Percentiles rank a stretch among this genome's conserved stretches.
These are phyloP conservation scores for Cyberlindnera euphorbiiphila DNA, from an alignment of 805 yeast genomes.

Conservation along the genomic window DNA sequence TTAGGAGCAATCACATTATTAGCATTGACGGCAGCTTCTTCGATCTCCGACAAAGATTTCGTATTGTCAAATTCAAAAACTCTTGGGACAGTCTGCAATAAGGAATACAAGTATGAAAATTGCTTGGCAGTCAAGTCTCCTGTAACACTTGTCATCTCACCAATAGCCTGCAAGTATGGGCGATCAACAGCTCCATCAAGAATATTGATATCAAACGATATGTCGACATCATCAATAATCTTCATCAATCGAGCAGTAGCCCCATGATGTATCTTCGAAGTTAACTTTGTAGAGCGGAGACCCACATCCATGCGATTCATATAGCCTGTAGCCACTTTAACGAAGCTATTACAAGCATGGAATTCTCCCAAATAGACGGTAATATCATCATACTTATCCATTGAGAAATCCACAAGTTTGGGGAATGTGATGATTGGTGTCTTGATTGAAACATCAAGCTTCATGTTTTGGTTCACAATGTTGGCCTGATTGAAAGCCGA, in stretches of 20 bases:
- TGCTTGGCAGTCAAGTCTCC: constrained; percentile 73
- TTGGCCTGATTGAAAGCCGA: constrained; percentile 83
- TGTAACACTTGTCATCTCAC: constrained; percentile 59
- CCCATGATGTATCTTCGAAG: constrained; percentile 54
- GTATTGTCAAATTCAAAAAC: constrained; percentile 47
- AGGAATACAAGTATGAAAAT: constrained; percentile 49
- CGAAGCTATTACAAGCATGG: constrained; percentile 60
- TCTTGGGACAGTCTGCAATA: constrained; percentile 51
- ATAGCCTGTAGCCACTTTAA: constrained; percentile 27
- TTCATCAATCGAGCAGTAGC: constrained; percentile 42
- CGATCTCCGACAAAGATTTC: constrained; percentile 46
- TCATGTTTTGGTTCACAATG: constrained; percentile 54
- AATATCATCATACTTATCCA: constrained; percentile 51
- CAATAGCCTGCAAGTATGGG: constrained; percentile 50
- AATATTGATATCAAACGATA: constrained; percentile 56
- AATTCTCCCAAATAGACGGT: constrained; percentile 82
- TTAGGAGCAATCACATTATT: constrained; percentile 43
- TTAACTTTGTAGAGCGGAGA: constrained; percentile 63
- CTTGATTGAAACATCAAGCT: constrained; percentile 64
- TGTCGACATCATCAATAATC: constrained; percentile 62
- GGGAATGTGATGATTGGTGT: constrained; percentile 89
- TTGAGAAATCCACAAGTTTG: constrained; percentile 39
- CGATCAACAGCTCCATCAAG: constrained; percentile 36
- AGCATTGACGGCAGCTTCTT: constrained; percentile 62
- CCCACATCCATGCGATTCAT: constrained; percentile 65